phyloP scores from a whole-genome alignment of 257 asterid genomes.

The Gentiana straminea region DNA sequence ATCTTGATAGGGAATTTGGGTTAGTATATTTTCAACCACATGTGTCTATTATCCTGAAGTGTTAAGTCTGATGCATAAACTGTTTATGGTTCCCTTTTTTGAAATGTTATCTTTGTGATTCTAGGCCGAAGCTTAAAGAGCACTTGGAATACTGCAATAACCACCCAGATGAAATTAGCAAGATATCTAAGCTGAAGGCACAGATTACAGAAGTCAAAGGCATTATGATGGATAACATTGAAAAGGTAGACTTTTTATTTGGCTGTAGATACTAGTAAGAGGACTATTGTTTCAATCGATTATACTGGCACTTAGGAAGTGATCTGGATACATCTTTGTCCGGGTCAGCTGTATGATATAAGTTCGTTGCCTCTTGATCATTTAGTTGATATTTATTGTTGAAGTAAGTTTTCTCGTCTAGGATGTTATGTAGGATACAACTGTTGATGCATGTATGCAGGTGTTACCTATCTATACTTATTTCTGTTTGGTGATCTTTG shows the following conservation, averaged over 20 bases:
- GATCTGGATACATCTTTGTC: background rate
- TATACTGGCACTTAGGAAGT: background rate
- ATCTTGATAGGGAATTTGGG: slow-evolving; percentile 98
- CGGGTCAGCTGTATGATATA: background rate
- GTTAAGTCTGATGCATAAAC: background rate
- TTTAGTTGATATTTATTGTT: background rate
- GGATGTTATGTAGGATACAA: too few relatives aligned
- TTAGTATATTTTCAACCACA: slow-evolving; percentile 17
- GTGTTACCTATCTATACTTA: too few relatives aligned
- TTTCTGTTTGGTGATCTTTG: too few relatives aligned
- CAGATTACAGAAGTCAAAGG: slow-evolving; percentile 98
- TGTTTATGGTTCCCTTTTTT: background rate
- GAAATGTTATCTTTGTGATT: slow-evolving; percentile 3
- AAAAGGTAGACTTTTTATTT: slow-evolving; percentile 47
- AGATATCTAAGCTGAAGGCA: slow-evolving; percentile 86
- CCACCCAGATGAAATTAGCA: slow-evolving; percentile 96
- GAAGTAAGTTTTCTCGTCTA: background rate
- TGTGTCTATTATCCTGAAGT: background rate
- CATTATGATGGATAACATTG: slow-evolving; percentile 98
- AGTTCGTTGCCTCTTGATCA: background rate
- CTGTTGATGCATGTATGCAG: too few relatives aligned
- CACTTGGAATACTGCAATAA: slow-evolving; percentile 93
- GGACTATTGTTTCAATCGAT: background rate
- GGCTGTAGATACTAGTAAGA: background rate
- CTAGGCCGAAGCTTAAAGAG: slow-evolving; percentile 89